Evolutionary conservation across 192 early-diverging fungal genomes (phyloP), one percentile per base, ranked within the genome.

Genomic region (Backusella australiensis): DNA sequence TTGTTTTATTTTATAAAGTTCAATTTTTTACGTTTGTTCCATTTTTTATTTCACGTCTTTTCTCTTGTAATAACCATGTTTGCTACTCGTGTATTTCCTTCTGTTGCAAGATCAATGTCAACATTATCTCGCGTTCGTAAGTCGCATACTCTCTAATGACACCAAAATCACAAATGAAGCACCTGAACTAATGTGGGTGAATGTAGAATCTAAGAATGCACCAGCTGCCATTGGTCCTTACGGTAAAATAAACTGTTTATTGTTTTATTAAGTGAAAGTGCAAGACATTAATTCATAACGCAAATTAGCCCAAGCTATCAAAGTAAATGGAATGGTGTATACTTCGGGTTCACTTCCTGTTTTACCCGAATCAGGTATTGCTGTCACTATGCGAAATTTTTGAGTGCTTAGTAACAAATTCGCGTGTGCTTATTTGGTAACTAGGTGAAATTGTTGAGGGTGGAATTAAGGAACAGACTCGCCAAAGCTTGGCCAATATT

Each of bases 251-350:
- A n/a, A 7, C 14, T 56, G 17, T n/a, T 38, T 46, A 67, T 17
- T 39, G 21, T 42, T 65, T 26, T 32, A 19, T 41, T 11, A 44
- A 44, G 7, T 35, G 14, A 23, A n/a, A 59, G 19, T 29, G 11
- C 1, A 6, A 41, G 34, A 9, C 15, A 23, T 26, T 35, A 68
- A 46, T n/a, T 67, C 19, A 34, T 8, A 23, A 39, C 19, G 68
- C 26, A 15, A 11, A 17, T 17, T 73, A 90, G 88, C 87, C 29
- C 87, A 87, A 76, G 97, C 93, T 29, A 91, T 98, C 68, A 85
- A 93, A 21, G 91, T 91, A 34, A 94, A 96, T 85, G 93, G 92
- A 41, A 82, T 94, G 75, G 91, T 96, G 2, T 98, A 90, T 81
- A 92, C 91, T 34, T 96, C 93, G 5, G 93, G 93, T 17, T 89